phyloP scores from a whole-genome alignment of 805 yeast species.

The Cyberlindnera nakhonratchasimensis region DNA sequence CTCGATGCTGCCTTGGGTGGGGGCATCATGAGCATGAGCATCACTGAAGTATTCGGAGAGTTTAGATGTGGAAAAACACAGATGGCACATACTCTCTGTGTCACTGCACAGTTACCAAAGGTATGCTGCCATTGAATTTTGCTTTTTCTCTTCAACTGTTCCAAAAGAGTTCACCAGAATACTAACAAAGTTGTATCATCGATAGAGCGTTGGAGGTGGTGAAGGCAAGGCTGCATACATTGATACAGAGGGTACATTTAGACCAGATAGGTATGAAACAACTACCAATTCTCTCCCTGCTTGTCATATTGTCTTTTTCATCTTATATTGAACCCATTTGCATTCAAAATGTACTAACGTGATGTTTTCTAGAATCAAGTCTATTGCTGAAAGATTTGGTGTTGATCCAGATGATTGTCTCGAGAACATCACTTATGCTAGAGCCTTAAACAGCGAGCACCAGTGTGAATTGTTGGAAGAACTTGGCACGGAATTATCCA shows the following conservation, averaged over 20 bases:
- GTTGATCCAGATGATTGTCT: conserved; percentile 66
- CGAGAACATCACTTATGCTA: conserved; percentile 69
- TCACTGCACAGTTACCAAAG: conserved; percentile 68
- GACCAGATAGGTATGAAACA: conserved; percentile 47
- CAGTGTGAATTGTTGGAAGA: conserved; percentile 70
- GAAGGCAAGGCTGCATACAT: conserved; percentile 79
- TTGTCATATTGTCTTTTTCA: background rate
- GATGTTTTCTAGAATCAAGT: conserved; percentile 41
- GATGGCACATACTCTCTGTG: conserved; percentile 73
- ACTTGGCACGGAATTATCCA: conserved; percentile 62
- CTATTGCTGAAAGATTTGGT: conserved; percentile 67
- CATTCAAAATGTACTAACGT: too few species aligned
- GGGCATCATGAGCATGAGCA: conserved; percentile 72
- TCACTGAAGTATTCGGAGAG: conserved; percentile 79
- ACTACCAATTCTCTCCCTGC: background rate
- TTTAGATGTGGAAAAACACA: conserved; percentile 83
- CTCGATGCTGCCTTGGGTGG: conserved; percentile 70
- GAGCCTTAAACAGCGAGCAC: conserved; percentile 77
- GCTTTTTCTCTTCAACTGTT: background rate
- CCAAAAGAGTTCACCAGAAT: background rate
- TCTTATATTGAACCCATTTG: too few species aligned
- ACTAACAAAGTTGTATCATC: background rate
- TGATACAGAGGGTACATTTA: conserved; percentile 79
- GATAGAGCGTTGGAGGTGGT: conserved; percentile 56
- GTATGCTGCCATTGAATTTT: conserved; percentile 5